A percentile compares a stretch with the other conserved stretches of the same genome.
Evolutionary conservation across 78 protist species (phyloP).

Genomic region (Monocercomonoides exilis): DNA sequence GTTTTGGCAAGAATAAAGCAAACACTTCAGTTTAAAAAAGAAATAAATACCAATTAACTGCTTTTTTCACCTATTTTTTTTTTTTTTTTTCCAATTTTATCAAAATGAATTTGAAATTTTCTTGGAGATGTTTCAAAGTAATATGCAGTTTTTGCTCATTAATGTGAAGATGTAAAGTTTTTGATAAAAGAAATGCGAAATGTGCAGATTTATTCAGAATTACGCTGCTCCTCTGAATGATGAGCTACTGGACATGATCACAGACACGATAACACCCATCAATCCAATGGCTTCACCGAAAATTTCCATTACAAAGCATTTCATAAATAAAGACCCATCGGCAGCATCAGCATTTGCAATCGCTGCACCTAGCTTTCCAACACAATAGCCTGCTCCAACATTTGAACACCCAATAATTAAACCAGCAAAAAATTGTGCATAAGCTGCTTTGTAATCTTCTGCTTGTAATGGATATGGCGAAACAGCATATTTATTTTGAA

Average conservation of each 20-base stretch:
- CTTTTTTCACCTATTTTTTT: no score
- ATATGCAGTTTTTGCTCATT: no score
- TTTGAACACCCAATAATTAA: conserved; percentile 70
- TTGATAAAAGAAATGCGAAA: no score
- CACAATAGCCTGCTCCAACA: conserved; percentile 70
- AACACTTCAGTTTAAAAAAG: no score
- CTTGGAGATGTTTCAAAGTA: no score
- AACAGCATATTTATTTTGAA: conserved; percentile 23
- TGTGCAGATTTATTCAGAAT: no score
- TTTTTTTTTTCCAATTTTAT: no score
- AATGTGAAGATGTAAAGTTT: no score
- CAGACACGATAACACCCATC: conserved; percentile 85
- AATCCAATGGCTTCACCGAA: conserved; percentile 87
- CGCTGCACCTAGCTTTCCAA: conserved; percentile 77
- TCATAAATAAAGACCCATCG: conserved; percentile 79
- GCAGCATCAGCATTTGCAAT: conserved; percentile 95
- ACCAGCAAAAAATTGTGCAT: conserved; percentile 70
- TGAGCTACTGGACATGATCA: conserved; percentile 50
- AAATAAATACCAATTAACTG: no score
- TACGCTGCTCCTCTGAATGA: no score
- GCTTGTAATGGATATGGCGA: neutral
- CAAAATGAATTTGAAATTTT: no score
- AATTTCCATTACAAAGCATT: conserved; percentile 79
- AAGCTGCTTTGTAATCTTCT: conserved; percentile 39
- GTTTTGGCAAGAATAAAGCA: no score